These are phyloP conservation scores for Cyamopsis tetragonoloba DNA, from an alignment of 306 rosid species.

Conservation along the genomic window DNA sequence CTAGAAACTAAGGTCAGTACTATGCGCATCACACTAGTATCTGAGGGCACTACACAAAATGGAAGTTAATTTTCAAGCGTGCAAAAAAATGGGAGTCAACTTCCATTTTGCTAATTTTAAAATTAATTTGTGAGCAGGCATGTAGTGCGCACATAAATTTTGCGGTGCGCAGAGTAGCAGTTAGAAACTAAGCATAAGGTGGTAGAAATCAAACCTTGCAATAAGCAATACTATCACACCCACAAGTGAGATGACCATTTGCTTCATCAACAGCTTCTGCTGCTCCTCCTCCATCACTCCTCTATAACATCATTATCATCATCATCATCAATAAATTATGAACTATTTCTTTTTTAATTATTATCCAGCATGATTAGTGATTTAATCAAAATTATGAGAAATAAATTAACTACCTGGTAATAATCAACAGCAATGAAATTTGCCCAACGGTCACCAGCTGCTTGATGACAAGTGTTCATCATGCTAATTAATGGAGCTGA, in stretches of 20 bases:
- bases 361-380: not conserved
- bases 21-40: too few relatives aligned
- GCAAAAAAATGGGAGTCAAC: too few relatives aligned
- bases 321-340: not conserved
- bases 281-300: constrained; percentile 93
- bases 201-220: constrained; percentile 72
- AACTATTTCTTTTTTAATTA: not conserved
- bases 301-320: constrained; percentile 46
- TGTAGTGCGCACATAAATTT: too few relatives aligned
- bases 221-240: constrained; percentile 79
- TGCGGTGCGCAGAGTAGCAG: too few relatives aligned
- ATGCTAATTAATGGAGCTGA: constrained; percentile 59
- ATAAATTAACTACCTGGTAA: constrained; percentile 46
- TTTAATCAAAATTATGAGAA: not conserved
- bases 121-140: too few relatives aligned
- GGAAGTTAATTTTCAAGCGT: too few relatives aligned
- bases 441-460: constrained; percentile 77
- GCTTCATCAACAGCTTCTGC: constrained; percentile 88
- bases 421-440: constrained; percentile 94
- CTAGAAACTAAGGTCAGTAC: too few relatives aligned
- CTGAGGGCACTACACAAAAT: too few relatives aligned
- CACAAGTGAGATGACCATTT: constrained; percentile 89
- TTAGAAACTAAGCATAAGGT: not conserved
- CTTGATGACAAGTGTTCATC: constrained; percentile 61
- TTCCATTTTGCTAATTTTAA: too few relatives aligned